phyloP scores from a whole-genome alignment of 192 early-diverging fungal species.

The Entrophospora sp. region DNA sequence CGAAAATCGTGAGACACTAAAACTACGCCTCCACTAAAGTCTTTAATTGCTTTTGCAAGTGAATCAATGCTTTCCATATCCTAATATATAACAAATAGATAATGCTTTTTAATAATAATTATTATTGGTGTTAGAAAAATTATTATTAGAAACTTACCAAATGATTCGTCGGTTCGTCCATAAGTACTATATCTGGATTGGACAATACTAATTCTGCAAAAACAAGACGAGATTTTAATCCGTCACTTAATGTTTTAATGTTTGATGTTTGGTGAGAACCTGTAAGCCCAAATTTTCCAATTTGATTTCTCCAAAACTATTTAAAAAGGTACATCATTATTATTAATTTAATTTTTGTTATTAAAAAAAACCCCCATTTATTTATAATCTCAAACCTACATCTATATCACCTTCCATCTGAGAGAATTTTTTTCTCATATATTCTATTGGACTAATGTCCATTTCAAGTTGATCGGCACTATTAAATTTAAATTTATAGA shows the following conservation, averaged over 20 bases:
- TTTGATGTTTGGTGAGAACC: constrained; percentile 92
- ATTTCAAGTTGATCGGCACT: constrained; percentile 97
- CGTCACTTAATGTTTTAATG: constrained; percentile 92
- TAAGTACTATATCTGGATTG: constrained; percentile 87
- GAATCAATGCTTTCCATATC: constrained; percentile 94
- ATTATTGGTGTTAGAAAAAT: background rate
- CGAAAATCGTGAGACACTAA: constrained; percentile 98
- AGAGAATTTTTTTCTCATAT: constrained; percentile 81
- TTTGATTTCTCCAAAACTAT: constrained; percentile 80
- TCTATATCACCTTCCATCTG: constrained; percentile 72
- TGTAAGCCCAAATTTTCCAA: constrained; percentile 93
- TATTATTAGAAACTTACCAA: constrained; percentile 52
- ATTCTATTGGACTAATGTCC: constrained; percentile 71
- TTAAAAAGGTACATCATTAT: background rate
- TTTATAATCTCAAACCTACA: background rate
- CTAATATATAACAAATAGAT: constrained; percentile 31
- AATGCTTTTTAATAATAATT: too few relatives aligned
- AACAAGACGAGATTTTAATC: constrained; percentile 93
- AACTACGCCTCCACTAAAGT: constrained; percentile 89
- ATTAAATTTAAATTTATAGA: background rate
- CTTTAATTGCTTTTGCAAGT: constrained; percentile 72
- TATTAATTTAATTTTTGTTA: too few relatives aligned
- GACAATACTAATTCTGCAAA: constrained; percentile 92
- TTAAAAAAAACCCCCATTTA: too few relatives aligned
- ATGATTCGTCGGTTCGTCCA: constrained; percentile 99